Evolutionary conservation across 768 basidiomycete genomes (phyloP), one percentile per base, ranked within the genome.

Genomic region (Panaeolus papilionaceus): DNA sequence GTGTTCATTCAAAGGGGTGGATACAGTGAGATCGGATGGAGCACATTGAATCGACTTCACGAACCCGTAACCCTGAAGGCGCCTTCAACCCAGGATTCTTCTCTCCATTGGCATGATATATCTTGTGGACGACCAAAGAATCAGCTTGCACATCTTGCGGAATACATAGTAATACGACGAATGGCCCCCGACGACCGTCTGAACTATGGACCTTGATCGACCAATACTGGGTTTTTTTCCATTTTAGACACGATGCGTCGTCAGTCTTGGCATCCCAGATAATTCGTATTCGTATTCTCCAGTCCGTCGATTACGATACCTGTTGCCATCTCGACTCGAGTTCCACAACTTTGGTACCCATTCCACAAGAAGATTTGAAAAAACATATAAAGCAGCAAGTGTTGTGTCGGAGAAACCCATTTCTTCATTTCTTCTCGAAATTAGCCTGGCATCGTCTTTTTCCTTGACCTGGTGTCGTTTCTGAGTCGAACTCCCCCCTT

Each of bases 391-490:
- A 58, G 33, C 28, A 16, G 28, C 12, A 10, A 16, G 4, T 3
- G 2, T 1, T 14, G 2, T 58, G 54, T 37, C 14, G 54, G 7
- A 5, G 26, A 11, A 58, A 33, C 4, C 20, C 28, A 58, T 33
- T 33, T 58, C 54, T 37, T 37, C 54, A 33, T 37, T 37, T 58
- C 54, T 58, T 58, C 54, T 58, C 54, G 54, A 58, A 58, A 33
- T 28, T 37, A 18, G 7, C 28, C 54, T 58, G 54, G 54, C 33
- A 58, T 58, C 54, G 54, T 58, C 54, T 33, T 37, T 58, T 58
- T 33, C 54, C 33, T 33, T 58, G 54, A 58, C 54, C 54, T 58
- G 54, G 54, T 58, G 54, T 58, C 54, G 33, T 58, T 37, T 58
- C 28, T 58, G 54, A 58, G 54, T 58, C 54, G 54, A 58, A 26